Evolutionary conservation across 768 basidiomycete species (phyloP).

Genomic region (Tremella yokohamensis): DNA sequence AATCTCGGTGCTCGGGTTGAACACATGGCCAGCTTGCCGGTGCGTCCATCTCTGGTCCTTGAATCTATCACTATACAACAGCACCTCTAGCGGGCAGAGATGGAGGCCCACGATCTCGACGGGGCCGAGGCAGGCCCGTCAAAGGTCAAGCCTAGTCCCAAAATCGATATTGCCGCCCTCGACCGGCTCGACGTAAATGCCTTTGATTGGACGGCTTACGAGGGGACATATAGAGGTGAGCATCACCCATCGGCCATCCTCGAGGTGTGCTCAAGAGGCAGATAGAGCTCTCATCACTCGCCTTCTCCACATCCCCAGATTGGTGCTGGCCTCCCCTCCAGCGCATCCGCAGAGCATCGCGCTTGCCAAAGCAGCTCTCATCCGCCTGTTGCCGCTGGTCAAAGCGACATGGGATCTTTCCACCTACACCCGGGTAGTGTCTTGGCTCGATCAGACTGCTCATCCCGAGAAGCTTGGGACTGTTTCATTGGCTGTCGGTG

Average conservation of each 20-base stretch:
- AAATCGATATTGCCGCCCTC: conserved; percentile 6
- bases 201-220: conserved; percentile 39
- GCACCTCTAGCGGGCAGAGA: too few species aligned
- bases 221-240: conserved; percentile 38
- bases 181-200: conserved; percentile 11
- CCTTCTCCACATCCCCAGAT: conserved; percentile 23
- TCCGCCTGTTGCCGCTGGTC: conserved; percentile 25
- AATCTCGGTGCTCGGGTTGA: background rate
- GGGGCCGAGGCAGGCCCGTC: too few species aligned
- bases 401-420: conserved; percentile 29
- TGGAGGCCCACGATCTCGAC: too few species aligned
- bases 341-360: conserved; percentile 11
- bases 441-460: conserved; percentile 1
- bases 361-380: conserved; percentile 25
- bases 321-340: conserved; percentile 17
- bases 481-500: conserved; percentile 1
- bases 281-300: conserved; percentile 40
- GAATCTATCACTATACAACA: too few species aligned
- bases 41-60: too few species aligned
- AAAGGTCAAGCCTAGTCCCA: background rate
- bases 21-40: too few species aligned
- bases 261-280: background rate
- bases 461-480: background rate
- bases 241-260: background rate
- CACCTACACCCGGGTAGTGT: conserved; percentile 12